Conservation (phyloP, 2,329 filamentous ascomycete genomes). For the Alternaria atra region DNA sequence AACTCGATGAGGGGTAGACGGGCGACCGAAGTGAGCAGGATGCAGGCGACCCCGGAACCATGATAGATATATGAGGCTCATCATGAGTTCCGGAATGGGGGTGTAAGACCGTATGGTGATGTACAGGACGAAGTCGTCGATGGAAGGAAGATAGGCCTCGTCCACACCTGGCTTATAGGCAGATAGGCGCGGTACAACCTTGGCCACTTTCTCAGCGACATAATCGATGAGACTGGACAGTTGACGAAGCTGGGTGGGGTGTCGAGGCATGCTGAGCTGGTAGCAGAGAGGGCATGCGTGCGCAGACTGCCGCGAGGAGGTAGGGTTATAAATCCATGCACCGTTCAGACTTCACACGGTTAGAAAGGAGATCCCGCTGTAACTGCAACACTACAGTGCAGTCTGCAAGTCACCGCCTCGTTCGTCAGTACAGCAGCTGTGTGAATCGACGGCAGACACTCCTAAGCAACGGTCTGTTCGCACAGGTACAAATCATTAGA, state of each 20-base stretch:
- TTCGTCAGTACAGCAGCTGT: neutral
- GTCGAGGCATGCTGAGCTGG: neutral
- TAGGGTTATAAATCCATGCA: constrained; percentile 2
- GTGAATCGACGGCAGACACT: neutral
- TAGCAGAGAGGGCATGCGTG: neutral
- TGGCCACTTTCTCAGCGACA: constrained; percentile 74
- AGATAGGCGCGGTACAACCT: constrained; percentile 79
- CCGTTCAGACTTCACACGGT: neutral
- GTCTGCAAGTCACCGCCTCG: neutral
- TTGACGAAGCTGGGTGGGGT: constrained; percentile 68
- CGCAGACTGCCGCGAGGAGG: neutral
- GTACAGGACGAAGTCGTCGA: constrained; percentile 90
- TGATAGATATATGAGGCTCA: constrained; percentile 88
- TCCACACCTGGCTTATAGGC: constrained; percentile 57
- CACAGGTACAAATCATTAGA: neutral
- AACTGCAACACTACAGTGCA: neutral
- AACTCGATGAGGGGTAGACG: constrained; percentile 95
- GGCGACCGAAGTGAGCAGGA: constrained; percentile 91
- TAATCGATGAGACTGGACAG: constrained; percentile 78
- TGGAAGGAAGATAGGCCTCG: constrained; percentile 69
- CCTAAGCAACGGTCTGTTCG: neutral
- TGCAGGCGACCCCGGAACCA: constrained; percentile 84
- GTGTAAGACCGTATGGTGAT: constrained; percentile 92
- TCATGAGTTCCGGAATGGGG: constrained; percentile 96
- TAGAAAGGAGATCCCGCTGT: neutral